Evolutionary conservation across 805 yeast genomes (phyloP).

Genomic region (Debaryomyces castellii): DNA sequence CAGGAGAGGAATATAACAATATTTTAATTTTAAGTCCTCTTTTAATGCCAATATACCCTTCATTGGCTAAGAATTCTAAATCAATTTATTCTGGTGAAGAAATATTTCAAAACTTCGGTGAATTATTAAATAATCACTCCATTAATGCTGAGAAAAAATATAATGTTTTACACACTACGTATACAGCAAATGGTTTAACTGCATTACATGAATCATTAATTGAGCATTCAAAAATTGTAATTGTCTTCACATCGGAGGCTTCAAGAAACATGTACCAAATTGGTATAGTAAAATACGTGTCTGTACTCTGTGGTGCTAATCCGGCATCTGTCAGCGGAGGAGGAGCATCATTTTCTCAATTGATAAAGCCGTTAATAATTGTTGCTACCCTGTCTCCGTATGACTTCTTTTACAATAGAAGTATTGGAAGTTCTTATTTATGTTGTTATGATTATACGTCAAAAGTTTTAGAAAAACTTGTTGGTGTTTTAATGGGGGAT

Average conservation of each 20-base stretch:
- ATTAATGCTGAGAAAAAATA: conserved; percentile 28
- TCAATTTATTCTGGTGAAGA: conserved; percentile 46
- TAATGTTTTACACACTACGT: conserved; percentile 56
- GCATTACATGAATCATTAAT: conserved; percentile 53
- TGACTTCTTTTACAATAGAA: conserved; percentile 56
- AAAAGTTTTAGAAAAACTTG: conserved; percentile 49
- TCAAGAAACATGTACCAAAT: conserved; percentile 60
- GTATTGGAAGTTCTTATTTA: conserved; percentile 55
- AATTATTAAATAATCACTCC: conserved; percentile 38
- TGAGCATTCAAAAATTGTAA: conserved; percentile 50
- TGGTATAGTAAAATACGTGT: conserved; percentile 57
- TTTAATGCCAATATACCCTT: conserved; percentile 32
- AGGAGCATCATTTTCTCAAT: conserved; percentile 19
- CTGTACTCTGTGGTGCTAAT: conserved; percentile 51
- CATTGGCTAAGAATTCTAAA: conserved; percentile 10
- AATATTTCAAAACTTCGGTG: conserved; percentile 53
- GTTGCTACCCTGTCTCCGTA: conserved; percentile 65
- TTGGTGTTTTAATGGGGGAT: conserved; percentile 54
- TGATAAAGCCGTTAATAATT: conserved; percentile 52
- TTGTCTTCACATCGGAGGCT: conserved; percentile 57
- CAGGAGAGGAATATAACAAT: conserved; percentile 21
- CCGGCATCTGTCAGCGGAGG: conserved; percentile 27
- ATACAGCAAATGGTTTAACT: conserved; percentile 58
- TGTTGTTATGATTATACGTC: conserved; percentile 63
- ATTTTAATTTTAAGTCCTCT: conserved; percentile 38